Conservation (phyloP, 1,284 basidiomycete genomes). For the Leccinum huronense region DNA sequence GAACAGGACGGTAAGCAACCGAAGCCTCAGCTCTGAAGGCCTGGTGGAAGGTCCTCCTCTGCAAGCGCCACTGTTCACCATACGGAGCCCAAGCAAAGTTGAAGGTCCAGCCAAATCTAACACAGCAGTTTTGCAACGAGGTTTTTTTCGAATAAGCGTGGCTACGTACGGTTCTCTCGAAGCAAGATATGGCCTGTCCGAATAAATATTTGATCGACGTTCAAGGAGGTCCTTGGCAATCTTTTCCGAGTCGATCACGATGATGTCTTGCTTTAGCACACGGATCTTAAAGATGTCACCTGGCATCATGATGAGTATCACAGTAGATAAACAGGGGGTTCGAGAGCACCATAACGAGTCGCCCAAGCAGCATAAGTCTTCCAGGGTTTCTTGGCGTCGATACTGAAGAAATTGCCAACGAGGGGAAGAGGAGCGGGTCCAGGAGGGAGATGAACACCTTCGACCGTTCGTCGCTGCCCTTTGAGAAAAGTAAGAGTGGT, state of each 20-base stretch:
- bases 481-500: slow-evolving; percentile 13
- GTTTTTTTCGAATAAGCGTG: not conserved
- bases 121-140: slow-evolving; percentile 1
- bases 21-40: slow-evolving; percentile 27
- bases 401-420: slow-evolving; percentile 24
- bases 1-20: slow-evolving; percentile 21
- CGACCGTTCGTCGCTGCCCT: slow-evolving; percentile 1
- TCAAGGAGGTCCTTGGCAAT: slow-evolving; percentile 29
- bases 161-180: slow-evolving; percentile 21
- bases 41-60: slow-evolving; percentile 32
- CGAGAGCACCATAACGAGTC: slow-evolving; percentile 19
- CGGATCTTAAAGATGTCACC: slow-evolving; percentile 27
- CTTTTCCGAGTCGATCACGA: slow-evolving; percentile 27
- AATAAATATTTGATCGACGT: slow-evolving; percentile 27
- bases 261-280: slow-evolving; percentile 25
- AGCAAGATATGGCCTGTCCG: slow-evolving; percentile 30
- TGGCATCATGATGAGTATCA: slow-evolving; percentile 4
- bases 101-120: slow-evolving; percentile 29
- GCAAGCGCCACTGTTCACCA: slow-evolving; percentile 26
- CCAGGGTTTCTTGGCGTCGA: slow-evolving; percentile 26
- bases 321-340: not conserved
- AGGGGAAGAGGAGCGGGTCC: slow-evolving; percentile 25
- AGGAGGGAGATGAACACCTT: slow-evolving; percentile 21
- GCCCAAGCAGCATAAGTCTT: slow-evolving; percentile 25
- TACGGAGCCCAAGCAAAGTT: slow-evolving; percentile 24